phyloP scores from a whole-genome alignment of 768 basidiomycete species.

The Pisolithus orientalis region DNA sequence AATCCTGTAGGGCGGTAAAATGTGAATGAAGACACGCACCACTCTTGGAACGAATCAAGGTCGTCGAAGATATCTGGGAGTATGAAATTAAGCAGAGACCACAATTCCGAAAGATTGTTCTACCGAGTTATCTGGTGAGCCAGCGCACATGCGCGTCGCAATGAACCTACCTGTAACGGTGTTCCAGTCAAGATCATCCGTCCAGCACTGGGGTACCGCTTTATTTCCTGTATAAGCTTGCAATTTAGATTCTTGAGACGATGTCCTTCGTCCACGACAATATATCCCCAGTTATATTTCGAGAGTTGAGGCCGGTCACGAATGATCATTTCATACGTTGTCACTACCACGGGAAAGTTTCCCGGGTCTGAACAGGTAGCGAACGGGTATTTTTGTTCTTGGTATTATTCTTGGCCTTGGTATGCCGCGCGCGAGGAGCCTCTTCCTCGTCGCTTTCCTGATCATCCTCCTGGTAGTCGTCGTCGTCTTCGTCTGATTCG shows the following conservation, averaged over 20 bases:
- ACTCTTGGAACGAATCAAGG: constrained; percentile 83
- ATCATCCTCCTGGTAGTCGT: constrained; percentile 7
- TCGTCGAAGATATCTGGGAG: constrained; percentile 92
- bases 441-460: background rate
- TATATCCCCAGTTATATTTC: constrained; percentile 78
- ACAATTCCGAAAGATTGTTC: constrained; percentile 94
- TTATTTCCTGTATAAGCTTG: constrained; percentile 85
- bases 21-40: constrained; percentile 38
- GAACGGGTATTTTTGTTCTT: background rate
- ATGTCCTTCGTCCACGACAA: constrained; percentile 96
- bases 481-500: constrained; percentile 13
- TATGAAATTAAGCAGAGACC: constrained; percentile 94
- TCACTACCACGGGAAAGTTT: constrained; percentile 76
- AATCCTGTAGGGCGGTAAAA: constrained; percentile 3
- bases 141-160: background rate
- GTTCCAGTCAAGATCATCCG: constrained; percentile 95
- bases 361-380: constrained; percentile 17
- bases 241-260: constrained; percentile 92
- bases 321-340: constrained; percentile 92
- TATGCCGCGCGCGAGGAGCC: background rate
- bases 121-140: constrained; percentile 27
- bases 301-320: constrained; percentile 64
- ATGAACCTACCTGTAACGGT: constrained; percentile 73
- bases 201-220: constrained; percentile 76
- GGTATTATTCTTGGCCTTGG: background rate